Base-by-base conservation (phyloP, 495 filamentous ascomycete genomes). In the Daldinia grandis region DNA sequence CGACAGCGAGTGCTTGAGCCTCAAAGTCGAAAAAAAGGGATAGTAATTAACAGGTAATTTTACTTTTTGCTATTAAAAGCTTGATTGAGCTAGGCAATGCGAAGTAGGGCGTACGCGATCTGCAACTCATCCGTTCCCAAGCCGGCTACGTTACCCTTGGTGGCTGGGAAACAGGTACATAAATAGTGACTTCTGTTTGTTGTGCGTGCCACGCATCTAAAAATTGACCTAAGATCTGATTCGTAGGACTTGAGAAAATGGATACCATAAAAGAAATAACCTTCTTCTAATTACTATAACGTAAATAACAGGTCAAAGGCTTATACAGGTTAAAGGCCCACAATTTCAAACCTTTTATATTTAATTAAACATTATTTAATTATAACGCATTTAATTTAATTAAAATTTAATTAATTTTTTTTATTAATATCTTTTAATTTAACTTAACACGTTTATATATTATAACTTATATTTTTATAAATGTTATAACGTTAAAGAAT, bases 141-240 rank as follows among this genome's bases (percentile, higher is more conserved):
- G 40, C 53, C 19, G 30, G 57, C 68, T 35, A 30, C 65, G 55
- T 59, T 72, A 58, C 63, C 58, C 62, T 66, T 24, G 58, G 69
- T 72, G 69, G 69, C 69, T 72, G 69, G 69, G 64, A 61, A 61
- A 64, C 15, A 24, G 42, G 64, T n/a, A n/a, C n/a, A n/a, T n/a
- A n/a, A n/a, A n/a, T n/a, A n/a, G 38, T 50, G 42, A 30, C 42
- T 64, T 68, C 24, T 55, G 58, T 38, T 50, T 64, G 47, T 15
- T 33, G 5, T 62, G 10, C 37, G 27, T 35, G 30, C 30, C 15
- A 5, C 28, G 50, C 19, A 19, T 40, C 5, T 19, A 58, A 28
- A 54, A 61, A 68, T 61, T 68, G 25, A 27, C 38, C 65, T 56
- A 61, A 68, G 61, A 73, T 57, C 57, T 56, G 69, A 68, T 59